Evolutionary conservation across 495 filamentous ascomycete species (phyloP).

Genomic region (Podospora australis): DNA sequence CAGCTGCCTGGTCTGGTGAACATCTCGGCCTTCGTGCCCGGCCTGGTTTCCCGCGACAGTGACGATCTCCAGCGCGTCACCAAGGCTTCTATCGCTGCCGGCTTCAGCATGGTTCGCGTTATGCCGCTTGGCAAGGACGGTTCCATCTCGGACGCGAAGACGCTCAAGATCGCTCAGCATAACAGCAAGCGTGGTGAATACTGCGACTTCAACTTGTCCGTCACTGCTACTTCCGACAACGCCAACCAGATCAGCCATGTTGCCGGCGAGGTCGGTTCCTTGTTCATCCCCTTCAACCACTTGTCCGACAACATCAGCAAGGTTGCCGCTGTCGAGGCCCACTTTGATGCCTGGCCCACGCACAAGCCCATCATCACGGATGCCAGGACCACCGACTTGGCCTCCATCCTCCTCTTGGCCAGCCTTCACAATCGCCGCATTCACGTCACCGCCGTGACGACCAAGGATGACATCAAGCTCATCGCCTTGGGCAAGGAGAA

Average conservation of each 20-base stretch:
- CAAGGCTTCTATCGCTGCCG: conserved; percentile 66
- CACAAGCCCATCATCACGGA: conserved; percentile 83
- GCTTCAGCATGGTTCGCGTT: conserved; percentile 79
- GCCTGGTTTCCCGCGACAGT: conserved; percentile 56
- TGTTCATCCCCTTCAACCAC: conserved; percentile 87
- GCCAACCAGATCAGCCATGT: conserved; percentile 68
- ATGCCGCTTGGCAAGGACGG: conserved; percentile 71
- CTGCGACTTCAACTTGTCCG: conserved; percentile 84
- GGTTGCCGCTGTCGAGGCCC: conserved; percentile 72
- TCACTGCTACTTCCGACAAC: conserved; percentile 72
- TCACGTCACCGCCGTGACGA: conserved; percentile 76
- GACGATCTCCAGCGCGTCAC: conserved; percentile 65
- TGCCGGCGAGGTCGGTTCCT: conserved; percentile 68
- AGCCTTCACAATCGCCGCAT: conserved; percentile 79
- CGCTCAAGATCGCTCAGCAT: conserved; percentile 68
- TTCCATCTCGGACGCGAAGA: conserved; percentile 64
- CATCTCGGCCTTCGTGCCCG: conserved; percentile 74
- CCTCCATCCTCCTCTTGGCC: conserved; percentile 71
- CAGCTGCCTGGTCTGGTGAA: conserved; percentile 73
- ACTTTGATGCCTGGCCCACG: conserved; percentile 74
- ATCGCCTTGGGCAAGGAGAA: conserved; percentile 78
- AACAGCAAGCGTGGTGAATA: conserved; percentile 61
- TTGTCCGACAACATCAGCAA: conserved; percentile 81
- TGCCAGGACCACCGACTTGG: conserved; percentile 75
- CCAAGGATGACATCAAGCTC: conserved; percentile 74